A percentile compares a stretch with the other conserved stretches of the same genome.
Conservation (phyloP, 177 flowering plant species). For the Vitis hybrid region DNA sequence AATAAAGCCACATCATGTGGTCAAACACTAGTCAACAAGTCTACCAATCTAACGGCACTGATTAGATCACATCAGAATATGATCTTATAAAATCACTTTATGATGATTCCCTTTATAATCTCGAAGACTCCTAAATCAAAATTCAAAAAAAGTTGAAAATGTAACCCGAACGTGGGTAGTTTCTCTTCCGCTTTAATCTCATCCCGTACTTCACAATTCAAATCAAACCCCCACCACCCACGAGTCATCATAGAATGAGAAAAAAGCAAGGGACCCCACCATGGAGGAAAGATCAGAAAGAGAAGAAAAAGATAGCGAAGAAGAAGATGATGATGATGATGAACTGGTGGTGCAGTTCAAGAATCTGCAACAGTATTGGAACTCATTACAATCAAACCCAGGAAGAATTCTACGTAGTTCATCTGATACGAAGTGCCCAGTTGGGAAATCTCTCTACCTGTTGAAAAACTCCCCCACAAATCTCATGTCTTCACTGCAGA, state of each 20-base stretch:
- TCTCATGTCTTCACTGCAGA: constrained; percentile 36
- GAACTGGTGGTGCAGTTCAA: constrained; percentile 24
- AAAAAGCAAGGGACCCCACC: constrained; percentile 1
- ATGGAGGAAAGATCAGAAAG: constrained; percentile 10
- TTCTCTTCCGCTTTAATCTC: constrained; percentile 20
- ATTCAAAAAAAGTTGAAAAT: background rate
- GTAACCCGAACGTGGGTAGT: constrained; percentile 10
- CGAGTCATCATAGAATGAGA: background rate
- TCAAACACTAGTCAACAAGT: background rate
- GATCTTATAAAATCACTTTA: background rate
- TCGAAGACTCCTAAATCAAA: background rate
- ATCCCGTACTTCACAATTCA: background rate
- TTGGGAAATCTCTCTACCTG: background rate
- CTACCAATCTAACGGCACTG: background rate
- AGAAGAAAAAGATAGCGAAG: constrained; percentile 7
- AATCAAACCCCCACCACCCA: background rate
- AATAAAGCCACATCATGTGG: background rate
- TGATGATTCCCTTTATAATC: background rate
- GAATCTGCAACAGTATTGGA: constrained; percentile 36
- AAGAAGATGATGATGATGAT: constrained; percentile 2
- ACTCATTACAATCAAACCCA: constrained; percentile 18
- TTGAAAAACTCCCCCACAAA: constrained; percentile 36
- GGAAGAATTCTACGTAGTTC: background rate
- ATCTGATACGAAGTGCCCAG: constrained; percentile 3
- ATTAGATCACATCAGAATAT: background rate